Percentiles rank a stretch among this genome's conserved stretches.
Conservation (phyloP, 1,284 basidiomycete species). For the Irpex sp. region DNA sequence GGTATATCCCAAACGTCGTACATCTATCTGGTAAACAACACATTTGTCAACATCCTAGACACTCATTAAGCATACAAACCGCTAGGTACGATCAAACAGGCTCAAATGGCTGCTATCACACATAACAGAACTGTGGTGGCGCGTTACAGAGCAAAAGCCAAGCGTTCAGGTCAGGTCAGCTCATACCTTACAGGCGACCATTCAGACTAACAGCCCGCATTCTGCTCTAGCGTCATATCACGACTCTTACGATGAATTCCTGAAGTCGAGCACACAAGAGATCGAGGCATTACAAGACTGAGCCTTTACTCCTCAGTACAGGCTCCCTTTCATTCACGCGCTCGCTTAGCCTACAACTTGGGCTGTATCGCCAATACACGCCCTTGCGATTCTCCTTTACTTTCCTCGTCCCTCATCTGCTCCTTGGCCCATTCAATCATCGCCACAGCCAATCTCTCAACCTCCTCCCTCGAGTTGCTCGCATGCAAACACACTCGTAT, state of each 20-base stretch:
- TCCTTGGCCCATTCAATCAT: constrained; percentile 28
- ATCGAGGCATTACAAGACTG: constrained; percentile 64
- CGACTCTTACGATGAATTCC: constrained; percentile 56
- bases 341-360: constrained; percentile 13
- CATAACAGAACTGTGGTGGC: constrained; percentile 71
- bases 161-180: constrained; percentile 44
- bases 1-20: constrained; percentile 65
- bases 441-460: constrained; percentile 49
- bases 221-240: constrained; percentile 40
- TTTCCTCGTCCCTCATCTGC: constrained; percentile 10
- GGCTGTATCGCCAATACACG: constrained; percentile 10
- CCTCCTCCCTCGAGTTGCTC: constrained; percentile 61
- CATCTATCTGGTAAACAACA: constrained; percentile 63
- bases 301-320: not conserved
- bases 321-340: not conserved
- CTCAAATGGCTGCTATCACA: constrained; percentile 67
- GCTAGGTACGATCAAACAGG: constrained; percentile 78
- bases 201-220: not conserved
- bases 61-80: not conserved
- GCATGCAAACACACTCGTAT: constrained; percentile 84
- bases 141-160: constrained; percentile 49
- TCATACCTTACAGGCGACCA: constrained; percentile 6
- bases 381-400: not conserved
- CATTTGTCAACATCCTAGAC: not conserved
- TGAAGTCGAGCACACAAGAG: constrained; percentile 52